Evolutionary conservation across 129 eudicot species (phyloP).

Genomic region (Artemisia argyi): DNA sequence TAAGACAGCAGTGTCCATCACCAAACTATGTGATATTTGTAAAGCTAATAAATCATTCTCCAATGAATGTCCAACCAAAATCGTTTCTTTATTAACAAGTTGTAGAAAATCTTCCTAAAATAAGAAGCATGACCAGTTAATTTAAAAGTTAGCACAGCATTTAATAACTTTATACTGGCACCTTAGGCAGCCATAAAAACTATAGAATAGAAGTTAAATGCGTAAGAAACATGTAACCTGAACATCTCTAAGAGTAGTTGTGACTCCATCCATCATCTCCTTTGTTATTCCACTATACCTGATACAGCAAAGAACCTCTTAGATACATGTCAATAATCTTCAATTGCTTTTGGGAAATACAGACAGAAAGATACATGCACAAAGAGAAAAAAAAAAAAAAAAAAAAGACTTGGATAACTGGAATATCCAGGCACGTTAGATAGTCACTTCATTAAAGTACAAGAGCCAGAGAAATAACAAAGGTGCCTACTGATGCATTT

Average conservation of each 20-base stretch:
- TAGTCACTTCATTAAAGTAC: too few species aligned
- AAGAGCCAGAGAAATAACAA: too few species aligned
- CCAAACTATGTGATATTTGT: conserved; percentile 72
- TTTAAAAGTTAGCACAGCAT: neutral
- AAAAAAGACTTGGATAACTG: too few species aligned
- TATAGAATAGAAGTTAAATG: neutral
- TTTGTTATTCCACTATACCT: conserved; percentile 93
- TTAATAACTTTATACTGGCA: neutral
- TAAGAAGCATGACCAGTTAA: conserved; percentile 19
- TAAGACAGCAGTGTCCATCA: conserved; percentile 85
- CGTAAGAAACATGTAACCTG: conserved; percentile 48
- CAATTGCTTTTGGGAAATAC: neutral
- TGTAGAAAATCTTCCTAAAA: conserved; percentile 77
- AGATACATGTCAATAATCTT: neutral
- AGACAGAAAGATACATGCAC: too few species aligned
- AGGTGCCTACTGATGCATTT: too few species aligned
- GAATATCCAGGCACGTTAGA: too few species aligned
- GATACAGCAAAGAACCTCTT: conserved; percentile 29
- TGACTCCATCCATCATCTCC: conserved; percentile 87
- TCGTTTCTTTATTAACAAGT: conserved; percentile 73
- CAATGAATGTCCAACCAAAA: conserved; percentile 94
- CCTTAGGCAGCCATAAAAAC: neutral
- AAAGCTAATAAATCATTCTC: conserved; percentile 92
- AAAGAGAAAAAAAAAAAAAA: too few species aligned
- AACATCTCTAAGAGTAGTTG: conserved; percentile 80